Percentiles rank a stretch among this genome's conserved stretches.
Evolutionary conservation across 768 basidiomycete species (phyloP).

Genomic region (Russula lepida): DNA sequence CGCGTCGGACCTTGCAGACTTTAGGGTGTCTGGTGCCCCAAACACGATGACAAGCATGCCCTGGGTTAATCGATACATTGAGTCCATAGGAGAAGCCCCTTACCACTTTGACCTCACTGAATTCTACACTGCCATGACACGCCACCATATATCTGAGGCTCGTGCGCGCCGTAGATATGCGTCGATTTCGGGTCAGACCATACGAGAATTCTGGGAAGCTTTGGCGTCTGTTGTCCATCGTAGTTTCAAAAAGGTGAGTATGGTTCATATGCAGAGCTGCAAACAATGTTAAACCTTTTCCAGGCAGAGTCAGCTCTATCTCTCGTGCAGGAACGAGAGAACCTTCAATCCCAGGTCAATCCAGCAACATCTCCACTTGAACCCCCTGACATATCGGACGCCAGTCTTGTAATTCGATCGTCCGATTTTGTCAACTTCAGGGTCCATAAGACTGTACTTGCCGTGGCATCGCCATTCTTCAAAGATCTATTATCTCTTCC

Average conservation of each 20-base stretch:
- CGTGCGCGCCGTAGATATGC: background rate
- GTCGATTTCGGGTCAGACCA: background rate
- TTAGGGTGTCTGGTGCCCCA: background rate
- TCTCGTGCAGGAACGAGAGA: background rate
- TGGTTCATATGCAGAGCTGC: background rate
- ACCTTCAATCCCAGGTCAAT: background rate
- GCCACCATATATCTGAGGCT: background rate
- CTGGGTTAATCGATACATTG: background rate
- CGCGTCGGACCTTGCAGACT: background rate
- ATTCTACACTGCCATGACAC: background rate
- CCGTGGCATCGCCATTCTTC: slow-evolving; percentile 5
- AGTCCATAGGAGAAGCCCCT: background rate
- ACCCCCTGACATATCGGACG: background rate
- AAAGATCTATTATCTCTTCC: slow-evolving; percentile 15
- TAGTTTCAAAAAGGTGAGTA: background rate
- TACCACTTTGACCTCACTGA: background rate
- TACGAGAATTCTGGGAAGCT: background rate
- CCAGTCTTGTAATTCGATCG: background rate
- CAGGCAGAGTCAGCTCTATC: background rate
- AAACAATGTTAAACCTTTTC: background rate
- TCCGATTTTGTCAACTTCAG: slow-evolving; percentile 3
- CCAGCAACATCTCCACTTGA: background rate
- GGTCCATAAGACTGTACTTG: slow-evolving; percentile 7
- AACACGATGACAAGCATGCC: background rate
- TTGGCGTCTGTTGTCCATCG: background rate